phyloP scores from a whole-genome alignment of 164 flowering plant species.

The Magnolia kwangsiensis region DNA sequence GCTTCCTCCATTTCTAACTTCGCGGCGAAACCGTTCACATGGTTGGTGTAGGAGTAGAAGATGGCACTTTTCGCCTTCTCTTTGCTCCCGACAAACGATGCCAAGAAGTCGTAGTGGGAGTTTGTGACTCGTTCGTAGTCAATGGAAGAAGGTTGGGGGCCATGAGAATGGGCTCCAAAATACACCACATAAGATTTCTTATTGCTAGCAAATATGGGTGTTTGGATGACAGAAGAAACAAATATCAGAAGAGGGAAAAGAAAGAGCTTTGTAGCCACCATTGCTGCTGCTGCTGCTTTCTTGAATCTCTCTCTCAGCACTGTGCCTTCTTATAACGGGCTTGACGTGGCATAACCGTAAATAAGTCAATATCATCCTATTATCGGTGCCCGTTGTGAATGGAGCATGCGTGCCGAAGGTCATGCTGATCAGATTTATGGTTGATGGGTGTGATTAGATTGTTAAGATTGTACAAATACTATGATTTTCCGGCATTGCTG shows the following conservation, averaged over 20 bases:
- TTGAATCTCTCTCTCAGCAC: neutral
- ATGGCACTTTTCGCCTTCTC: conserved; percentile 10
- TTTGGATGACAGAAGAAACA: neutral
- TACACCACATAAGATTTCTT: conserved; percentile 36
- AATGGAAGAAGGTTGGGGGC: neutral
- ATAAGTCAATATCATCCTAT: no score
- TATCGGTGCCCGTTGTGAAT: no score
- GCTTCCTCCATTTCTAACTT: conserved; percentile 7
- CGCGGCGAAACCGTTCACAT: conserved; percentile 13
- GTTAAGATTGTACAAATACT: no score
- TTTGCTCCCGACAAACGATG: neutral
- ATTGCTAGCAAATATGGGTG: neutral
- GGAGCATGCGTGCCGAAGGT: no score
- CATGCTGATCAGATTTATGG: no score
- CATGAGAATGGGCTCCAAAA: conserved; percentile 9
- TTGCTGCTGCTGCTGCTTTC: neutral
- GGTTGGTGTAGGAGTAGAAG: conserved; percentile 8
- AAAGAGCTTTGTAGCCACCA: neutral
- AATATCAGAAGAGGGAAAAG: neutral
- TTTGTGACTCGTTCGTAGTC: neutral
- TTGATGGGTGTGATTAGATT: no score
- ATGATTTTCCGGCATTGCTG: no score
- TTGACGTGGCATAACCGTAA: no score
- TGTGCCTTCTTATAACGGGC: no score
- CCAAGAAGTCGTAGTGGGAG: conserved; percentile 4